Evolutionary conservation across 768 basidiomycete genomes (phyloP), one percentile per base, ranked within the genome.

Genomic region (Psilocybe subaeruginosa): DNA sequence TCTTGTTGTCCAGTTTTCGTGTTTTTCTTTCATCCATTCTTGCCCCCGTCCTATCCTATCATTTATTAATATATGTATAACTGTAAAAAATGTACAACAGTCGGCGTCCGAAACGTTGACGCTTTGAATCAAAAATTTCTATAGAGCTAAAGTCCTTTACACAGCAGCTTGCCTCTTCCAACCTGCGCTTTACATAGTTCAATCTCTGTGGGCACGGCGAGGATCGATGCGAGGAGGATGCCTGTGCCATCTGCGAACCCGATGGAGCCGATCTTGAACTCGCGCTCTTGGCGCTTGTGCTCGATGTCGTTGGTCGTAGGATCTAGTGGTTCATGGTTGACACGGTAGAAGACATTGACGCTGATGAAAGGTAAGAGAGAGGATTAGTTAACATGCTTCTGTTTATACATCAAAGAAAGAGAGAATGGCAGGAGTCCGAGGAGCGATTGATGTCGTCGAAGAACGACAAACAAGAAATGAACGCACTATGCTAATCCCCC

Each of bases 401-500:
- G 23, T 23, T 23, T 23, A 23, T 23, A 23, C 23, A 23, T 23
- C 23, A 2, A 23, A 23, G 23, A 23, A 23, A 23, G 23, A 23
- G 23, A 23, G 23, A 23, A 23, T 23, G 23, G 23, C 2, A 23
- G 23, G 29, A 39, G 37, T 39, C 2, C 14, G 37, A 14, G 8
- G 14, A 39, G 14, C 14, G 37, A 39, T 39, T 8, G 7, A 17
- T 46, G 46, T 27, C 45, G 45, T 12, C 57, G 41, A 61, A 66
- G 56, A 67, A 68, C 50, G 8, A 64, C 60, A 73, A 63, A 48
- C 64, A 60, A 60, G 60, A 19, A 47, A 63, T 51, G 59, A 50
- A 80, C 91, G 71, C 68, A 93, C 93, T 97, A 98, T 14, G 93
- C 94, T 9, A 91, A 80, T 4, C 97, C 97, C 31, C 97, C 97